Evolutionary conservation across 1,284 basidiomycete species (phyloP).

Genomic region (Phellinidium pouzarii): DNA sequence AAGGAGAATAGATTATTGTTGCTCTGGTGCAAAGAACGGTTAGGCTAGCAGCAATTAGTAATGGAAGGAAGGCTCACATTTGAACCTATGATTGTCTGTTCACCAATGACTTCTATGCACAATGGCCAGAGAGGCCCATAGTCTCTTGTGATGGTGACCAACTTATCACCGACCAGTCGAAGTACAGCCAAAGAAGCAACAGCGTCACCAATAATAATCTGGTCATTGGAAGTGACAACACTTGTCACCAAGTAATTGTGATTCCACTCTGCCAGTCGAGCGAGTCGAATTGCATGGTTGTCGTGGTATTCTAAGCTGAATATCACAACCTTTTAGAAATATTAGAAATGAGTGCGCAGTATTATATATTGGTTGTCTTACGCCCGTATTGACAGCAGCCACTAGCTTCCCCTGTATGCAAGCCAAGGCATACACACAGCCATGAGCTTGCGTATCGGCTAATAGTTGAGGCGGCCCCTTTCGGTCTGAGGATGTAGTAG

Average conservation of each 20-base stretch:
- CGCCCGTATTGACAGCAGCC: conserved; percentile 70
- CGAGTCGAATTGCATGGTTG: conserved; percentile 30
- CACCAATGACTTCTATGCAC: conserved; percentile 47
- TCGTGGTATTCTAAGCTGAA: conserved; percentile 33
- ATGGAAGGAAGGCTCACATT: conserved; percentile 53
- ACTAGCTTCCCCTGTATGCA: conserved; percentile 44
- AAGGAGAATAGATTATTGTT: conserved; percentile 76
- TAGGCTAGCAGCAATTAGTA: neutral
- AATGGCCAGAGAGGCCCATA: conserved; percentile 72
- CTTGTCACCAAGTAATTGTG: conserved; percentile 77
- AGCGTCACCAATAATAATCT: conserved; percentile 68
- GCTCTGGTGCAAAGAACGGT: conserved; percentile 36
- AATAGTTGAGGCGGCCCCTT: conserved; percentile 29
- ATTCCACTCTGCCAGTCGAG: conserved; percentile 56
- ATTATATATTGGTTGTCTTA: conserved; percentile 32
- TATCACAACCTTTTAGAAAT: conserved; percentile 36
- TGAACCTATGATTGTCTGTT: conserved; percentile 60
- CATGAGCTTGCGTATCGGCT: conserved; percentile 38
- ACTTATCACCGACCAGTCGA: conserved; percentile 38
- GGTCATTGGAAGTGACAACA: conserved; percentile 45
- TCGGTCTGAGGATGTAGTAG: conserved; percentile 20
- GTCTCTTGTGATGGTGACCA: conserved; percentile 68
- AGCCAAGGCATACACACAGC: conserved; percentile 58
- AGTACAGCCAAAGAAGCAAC: conserved; percentile 78
- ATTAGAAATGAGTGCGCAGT: neutral